Conservation (phyloP, 371 early-diverging fungal genomes). For the Capillidium rhysosporum region DNA sequence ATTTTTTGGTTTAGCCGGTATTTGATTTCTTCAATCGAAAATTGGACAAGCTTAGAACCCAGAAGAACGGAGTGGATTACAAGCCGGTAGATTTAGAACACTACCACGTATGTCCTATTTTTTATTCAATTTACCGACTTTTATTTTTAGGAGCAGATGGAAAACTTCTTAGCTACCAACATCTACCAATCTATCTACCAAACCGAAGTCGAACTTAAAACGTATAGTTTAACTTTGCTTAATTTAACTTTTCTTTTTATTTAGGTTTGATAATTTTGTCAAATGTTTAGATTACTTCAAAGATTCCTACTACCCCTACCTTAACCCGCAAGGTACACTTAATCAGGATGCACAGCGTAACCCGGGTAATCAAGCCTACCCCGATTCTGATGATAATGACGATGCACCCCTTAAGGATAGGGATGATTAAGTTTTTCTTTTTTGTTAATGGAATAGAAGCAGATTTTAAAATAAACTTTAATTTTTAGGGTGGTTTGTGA, state of each 20-base stretch:
- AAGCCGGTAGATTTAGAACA: constrained; percentile 21
- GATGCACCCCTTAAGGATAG: too few species aligned
- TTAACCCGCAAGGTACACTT: constrained; percentile 19
- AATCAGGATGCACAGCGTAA: too few species aligned
- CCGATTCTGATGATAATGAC: too few species aligned
- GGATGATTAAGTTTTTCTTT: too few species aligned
- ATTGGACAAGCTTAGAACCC: constrained; percentile 12
- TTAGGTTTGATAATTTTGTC: constrained; percentile 53
- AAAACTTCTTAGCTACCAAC: constrained; percentile 6
- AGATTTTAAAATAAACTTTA: too few species aligned
- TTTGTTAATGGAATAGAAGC: too few species aligned
- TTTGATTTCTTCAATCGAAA: constrained; percentile 44
- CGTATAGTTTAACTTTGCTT: not conserved
- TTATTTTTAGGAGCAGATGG: constrained; percentile 34
- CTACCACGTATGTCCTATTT: constrained; percentile 16
- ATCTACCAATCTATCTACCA: too few species aligned
- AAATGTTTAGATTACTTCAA: constrained; percentile 32
- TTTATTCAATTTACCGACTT: constrained; percentile 2
- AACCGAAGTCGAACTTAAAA: too few species aligned
- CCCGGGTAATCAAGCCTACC: too few species aligned
- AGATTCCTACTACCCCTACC: constrained; percentile 17
- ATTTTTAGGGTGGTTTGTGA: too few species aligned
- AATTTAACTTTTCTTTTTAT: too few species aligned
- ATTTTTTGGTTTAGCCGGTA: constrained; percentile 19
- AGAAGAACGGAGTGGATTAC: not conserved